phyloP scores from a whole-genome alignment of 2,329 filamentous ascomycete genomes.

The Colletotrichum orbiculare region DNA sequence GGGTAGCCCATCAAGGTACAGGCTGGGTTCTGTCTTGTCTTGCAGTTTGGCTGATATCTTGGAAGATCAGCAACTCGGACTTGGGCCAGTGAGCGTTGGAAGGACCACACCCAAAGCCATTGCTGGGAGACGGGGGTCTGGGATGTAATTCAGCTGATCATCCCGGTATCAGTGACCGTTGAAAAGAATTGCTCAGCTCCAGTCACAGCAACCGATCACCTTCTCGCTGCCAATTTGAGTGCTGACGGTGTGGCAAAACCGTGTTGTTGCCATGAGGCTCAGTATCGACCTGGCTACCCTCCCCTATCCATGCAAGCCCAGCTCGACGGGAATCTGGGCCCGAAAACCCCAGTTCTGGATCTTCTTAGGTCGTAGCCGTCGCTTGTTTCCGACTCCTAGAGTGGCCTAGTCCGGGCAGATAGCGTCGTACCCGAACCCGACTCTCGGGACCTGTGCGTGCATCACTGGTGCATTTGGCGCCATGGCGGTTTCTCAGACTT shows the following conservation, averaged over 20 bases:
- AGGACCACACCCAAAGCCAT: background rate
- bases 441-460: slow-evolving; percentile 25
- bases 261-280: slow-evolving; percentile 5
- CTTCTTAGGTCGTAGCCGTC: background rate
- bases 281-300: background rate
- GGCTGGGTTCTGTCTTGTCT: no score
- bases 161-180: background rate
- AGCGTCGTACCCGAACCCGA: slow-evolving; percentile 31
- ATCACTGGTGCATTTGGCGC: slow-evolving; percentile 4
- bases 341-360: background rate
- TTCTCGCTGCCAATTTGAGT: background rate
- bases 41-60: slow-evolving; percentile 1
- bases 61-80: slow-evolving; percentile 12
- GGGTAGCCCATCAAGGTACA: background rate
- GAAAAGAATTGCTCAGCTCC: background rate
- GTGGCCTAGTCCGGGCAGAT: slow-evolving; percentile 9
- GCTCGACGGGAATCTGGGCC: background rate
- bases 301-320: background rate
- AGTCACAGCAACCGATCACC: background rate
- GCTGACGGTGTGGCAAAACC: slow-evolving; percentile 9
- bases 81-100: background rate
- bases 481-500: slow-evolving; percentile 2
- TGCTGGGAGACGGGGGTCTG: no score
- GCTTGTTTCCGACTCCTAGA: background rate
- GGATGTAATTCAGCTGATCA: slow-evolving; percentile 15